Conservation (phyloP, 2,329 filamentous ascomycete species). For the Gremmenia infestans region DNA sequence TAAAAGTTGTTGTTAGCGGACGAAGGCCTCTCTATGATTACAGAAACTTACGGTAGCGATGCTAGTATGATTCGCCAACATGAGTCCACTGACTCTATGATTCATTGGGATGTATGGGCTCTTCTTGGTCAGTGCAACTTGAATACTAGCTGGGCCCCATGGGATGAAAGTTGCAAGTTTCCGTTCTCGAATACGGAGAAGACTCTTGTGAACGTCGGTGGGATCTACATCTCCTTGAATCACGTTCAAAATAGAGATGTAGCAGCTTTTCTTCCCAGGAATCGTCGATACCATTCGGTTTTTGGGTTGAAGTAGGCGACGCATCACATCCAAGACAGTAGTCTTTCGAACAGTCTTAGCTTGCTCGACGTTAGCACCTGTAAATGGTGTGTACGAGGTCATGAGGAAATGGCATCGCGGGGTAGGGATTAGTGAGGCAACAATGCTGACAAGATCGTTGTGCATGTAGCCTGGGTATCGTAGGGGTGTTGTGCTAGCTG, state of each 20-base stretch:
- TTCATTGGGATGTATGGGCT: constrained; percentile 94
- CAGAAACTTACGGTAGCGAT: constrained; percentile 70
- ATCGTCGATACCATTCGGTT: constrained; percentile 98
- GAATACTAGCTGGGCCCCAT: constrained; percentile 96
- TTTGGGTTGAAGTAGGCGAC: constrained; percentile 89
- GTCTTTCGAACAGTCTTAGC: constrained; percentile 98
- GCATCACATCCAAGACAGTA: constrained; percentile 96
- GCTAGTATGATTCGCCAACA: constrained; percentile 97
- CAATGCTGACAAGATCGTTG: constrained; percentile 95
- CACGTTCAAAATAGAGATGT: constrained; percentile 97
- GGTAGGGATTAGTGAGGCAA: constrained; percentile 92
- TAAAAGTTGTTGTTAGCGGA: constrained; percentile 7
- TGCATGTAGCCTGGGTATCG: constrained; percentile 99
- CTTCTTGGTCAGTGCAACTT: constrained; percentile 93
- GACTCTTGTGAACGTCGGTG: constrained; percentile 96
- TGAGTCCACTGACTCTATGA: constrained; percentile 90
- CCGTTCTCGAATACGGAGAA: constrained; percentile 91
- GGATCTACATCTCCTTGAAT: constrained; percentile 98
- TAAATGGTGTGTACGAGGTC: constrained; percentile 98
- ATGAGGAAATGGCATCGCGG: constrained; percentile 97
- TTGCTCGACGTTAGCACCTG: constrained; percentile 90
- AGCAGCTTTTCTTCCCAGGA: constrained; percentile 94
- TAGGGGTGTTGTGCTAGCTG: constrained; percentile 91
- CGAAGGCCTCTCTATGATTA: not conserved
- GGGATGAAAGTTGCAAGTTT: constrained; percentile 94